Base-by-base conservation (phyloP, 306 rosid species). In the Fragaria iinumae region DNA sequence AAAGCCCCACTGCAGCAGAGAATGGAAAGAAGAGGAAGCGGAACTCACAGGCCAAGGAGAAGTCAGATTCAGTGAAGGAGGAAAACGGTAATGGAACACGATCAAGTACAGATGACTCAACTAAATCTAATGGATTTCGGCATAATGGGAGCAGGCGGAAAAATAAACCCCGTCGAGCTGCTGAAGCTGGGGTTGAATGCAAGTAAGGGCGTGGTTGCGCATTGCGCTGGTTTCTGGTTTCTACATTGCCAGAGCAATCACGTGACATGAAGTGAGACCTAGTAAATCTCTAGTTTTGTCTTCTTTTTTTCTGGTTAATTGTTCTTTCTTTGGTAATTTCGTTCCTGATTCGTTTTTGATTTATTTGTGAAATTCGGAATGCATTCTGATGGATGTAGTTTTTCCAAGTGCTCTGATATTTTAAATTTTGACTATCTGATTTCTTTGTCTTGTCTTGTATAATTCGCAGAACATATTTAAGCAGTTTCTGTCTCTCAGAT, bases 151-250 rank as follows among this genome's bases (percentile, higher is more conserved):
- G 98, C 84, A 88, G 98, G 81, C 87, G 96, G 70, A 91, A 93
- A 84, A 91, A 82, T 86, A 93, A 81, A 59, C 98, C 98, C 49
- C 94, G 88, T 52, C 87, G 96, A 57, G 96, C 96, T 73, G 98
- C 98, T 32, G 98, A 93, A 83, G 95, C 94, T 9, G 98, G 90
- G 72, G 96, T 93, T 75, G 94, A 91, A 83, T 93, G 98, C 94
- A 90, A 87, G 84, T 90, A 83, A 89, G 79, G 49, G 18, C 9
- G 29, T 79, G 81, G 72, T 72, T 66, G 48, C 83, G 48, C 84
- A 71, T 76, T 68, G 76, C 39, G n/a, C 72, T 76, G 85, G 79
- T 59, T 83, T 76, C 90, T 69, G 79, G 72, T 87, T 74, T 81
- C 69, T 82, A 72, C 74, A 36, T 70, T 71, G 71, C 78, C 74